phyloP scores from a whole-genome alignment of 73 alveolate genomes.

The Paramecium octaurelia region DNA sequence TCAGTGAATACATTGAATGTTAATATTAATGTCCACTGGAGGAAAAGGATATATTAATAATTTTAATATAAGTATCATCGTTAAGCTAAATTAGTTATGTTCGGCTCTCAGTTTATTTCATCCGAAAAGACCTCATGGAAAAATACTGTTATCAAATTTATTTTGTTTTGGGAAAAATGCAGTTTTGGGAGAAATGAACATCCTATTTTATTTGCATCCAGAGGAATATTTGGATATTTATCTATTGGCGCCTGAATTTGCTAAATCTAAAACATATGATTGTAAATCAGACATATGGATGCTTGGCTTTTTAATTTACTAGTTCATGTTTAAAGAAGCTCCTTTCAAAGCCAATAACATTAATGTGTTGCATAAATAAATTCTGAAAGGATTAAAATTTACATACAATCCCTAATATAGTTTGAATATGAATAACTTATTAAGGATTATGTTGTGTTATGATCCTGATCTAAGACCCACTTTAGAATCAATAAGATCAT shows the following conservation, averaged over 20 bases:
- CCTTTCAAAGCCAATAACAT: slow-evolving; percentile 12
- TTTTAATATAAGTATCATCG: neutral
- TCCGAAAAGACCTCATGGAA: slow-evolving; percentile 19
- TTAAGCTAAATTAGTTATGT: neutral
- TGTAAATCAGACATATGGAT: slow-evolving; percentile 27
- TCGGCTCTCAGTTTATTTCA: slow-evolving; percentile 25
- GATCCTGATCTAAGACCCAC: slow-evolving; percentile 18
- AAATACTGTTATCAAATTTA: slow-evolving; percentile 1
- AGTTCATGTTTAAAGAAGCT: slow-evolving; percentile 20
- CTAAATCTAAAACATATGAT: neutral
- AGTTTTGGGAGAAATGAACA: slow-evolving; percentile 24
- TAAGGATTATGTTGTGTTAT: slow-evolving; percentile 8
- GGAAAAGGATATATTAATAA: neutral
- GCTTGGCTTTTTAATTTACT: slow-evolving; percentile 1
- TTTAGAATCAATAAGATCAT: neutral
- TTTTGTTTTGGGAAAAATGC: neutral
- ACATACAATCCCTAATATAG: neutral
- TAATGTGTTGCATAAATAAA: neutral
- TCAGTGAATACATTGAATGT: neutral
- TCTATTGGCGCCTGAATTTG: slow-evolving; percentile 15
- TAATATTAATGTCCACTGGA: neutral
- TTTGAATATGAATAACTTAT: neutral
- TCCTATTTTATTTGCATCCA: neutral
- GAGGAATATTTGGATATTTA: slow-evolving; percentile 19
- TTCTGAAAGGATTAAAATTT: neutral